These are phyloP conservation scores for Acanthamoeba healyi DNA, from an alignment of 208 protist genomes.

Conservation along the genomic window DNA sequence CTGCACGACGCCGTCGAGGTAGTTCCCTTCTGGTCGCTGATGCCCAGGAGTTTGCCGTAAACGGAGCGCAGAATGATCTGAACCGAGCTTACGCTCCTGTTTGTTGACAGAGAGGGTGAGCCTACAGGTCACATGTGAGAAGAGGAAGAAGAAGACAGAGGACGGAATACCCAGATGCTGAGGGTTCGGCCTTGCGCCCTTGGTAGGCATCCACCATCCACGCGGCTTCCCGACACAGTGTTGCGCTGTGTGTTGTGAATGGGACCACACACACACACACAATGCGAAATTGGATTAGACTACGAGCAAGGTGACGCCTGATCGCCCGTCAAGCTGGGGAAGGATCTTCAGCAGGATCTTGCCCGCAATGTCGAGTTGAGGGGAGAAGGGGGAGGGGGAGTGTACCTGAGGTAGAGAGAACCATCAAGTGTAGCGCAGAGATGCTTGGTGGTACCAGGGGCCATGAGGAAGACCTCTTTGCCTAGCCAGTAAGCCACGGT, in stretches of 20 bases:
- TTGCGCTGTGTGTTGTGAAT: no score
- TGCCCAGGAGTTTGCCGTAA: constrained; percentile 2
- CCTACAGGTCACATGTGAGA: not conserved
- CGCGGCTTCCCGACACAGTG: not conserved
- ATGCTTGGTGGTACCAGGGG: not conserved
- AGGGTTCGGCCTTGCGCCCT: not conserved
- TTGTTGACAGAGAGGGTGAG: not conserved
- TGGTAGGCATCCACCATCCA: constrained; percentile 32
- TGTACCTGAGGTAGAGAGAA: not conserved
- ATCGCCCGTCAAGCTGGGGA: no score
- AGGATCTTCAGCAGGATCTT: no score
- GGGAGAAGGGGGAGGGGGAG: not conserved
- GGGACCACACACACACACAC: no score
- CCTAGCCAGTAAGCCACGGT: not conserved
- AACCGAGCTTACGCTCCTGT: not conserved
- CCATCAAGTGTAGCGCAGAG: constrained; percentile 28
- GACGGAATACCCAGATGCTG: not conserved
- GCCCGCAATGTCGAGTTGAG: no score
- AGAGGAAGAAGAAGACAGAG: not conserved
- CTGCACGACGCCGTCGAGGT: not conserved
- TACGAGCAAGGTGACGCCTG: no score
- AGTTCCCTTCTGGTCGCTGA: constrained; percentile 11
- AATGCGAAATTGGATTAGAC: no score
- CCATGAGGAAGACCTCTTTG: constrained; percentile 27
- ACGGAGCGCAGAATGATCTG: not conserved